Base-by-base conservation (phyloP, 441 rosid species). In the Populus hybrid region DNA sequence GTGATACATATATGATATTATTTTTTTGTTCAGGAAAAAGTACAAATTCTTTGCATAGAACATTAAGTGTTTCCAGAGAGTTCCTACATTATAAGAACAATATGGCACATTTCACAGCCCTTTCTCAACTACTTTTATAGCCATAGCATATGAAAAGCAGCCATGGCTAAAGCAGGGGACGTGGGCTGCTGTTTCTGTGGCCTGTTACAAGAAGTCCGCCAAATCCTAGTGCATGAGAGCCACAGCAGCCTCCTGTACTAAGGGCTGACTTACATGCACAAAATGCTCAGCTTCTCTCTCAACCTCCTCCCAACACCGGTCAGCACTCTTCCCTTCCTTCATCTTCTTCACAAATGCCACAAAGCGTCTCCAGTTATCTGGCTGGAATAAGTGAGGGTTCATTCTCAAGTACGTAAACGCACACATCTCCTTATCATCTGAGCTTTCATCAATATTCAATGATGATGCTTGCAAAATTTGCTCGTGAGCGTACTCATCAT, bases 391-490 rank as follows among this genome's bases (percentile, higher is more conserved):
- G 20, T 88, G 81, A 0, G 98, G 97, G 42, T 83, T 95, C 99
- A 95, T 92, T 85, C 99, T 91, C 82, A 95, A 80, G 84, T 95
- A 95, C 0, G 99, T 92, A 81, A 95, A 95, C 6, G 98, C 96
- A 14, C 96, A 95, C 98, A 95, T 95, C 87, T 92, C 90, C 79
- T 78, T 83, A 8, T 78, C 87, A 5, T 40, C 82, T 0, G 79
- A 79, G 59, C 78, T 81, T 10, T 82, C 87, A 40, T 89, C 91
- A 0, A 89, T 70, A 35, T 85, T 86, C 81, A 92, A 66, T 0
- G 91, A 85, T 0, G 98, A 80, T 2, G 98, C 91, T 78, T 81
- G 85, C 75, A 93, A 75, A 79, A 95, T 93, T 81, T 95, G 94
- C 83, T 91, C 91, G 5, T 89, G 95, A 0, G 98, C 99, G 5